Evolutionary conservation across 2,329 filamentous ascomycete species (phyloP).

Genomic region (Boeremia lycopersici): DNA sequence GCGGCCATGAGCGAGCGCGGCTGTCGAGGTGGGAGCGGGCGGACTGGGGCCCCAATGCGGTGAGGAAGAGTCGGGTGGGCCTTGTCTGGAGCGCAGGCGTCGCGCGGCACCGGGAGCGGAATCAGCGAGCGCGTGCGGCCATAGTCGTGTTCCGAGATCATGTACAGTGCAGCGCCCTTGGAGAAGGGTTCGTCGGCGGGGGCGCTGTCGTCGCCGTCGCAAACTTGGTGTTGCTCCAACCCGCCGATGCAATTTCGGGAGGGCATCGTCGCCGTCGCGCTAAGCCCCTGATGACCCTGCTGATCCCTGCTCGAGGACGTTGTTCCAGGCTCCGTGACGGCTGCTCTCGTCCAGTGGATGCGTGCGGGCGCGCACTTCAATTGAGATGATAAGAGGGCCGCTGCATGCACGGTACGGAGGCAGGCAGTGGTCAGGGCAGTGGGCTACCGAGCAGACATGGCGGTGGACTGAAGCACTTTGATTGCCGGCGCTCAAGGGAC

Average conservation of each 20-base stretch:
- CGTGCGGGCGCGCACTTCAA: slow-evolving; percentile 7
- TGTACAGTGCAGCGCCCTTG: slow-evolving; percentile 33
- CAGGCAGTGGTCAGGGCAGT: not conserved
- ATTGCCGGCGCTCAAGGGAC: slow-evolving; percentile 13
- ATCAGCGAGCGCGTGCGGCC: slow-evolving; percentile 41
- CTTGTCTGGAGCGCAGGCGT: slow-evolving; percentile 25
- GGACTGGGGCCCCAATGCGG: slow-evolving; percentile 32
- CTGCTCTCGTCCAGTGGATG: slow-evolving; percentile 10
- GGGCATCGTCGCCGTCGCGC: slow-evolving; percentile 19
- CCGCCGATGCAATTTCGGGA: slow-evolving; percentile 39
- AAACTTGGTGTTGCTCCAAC: slow-evolving; percentile 18
- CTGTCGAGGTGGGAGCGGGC: slow-evolving; percentile 21
- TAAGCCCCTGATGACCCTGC: slow-evolving; percentile 41
- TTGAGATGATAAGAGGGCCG: slow-evolving; percentile 17
- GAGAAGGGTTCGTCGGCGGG: slow-evolving; percentile 21
- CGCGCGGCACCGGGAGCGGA: slow-evolving; percentile 31
- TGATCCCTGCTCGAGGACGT: slow-evolving; percentile 18
- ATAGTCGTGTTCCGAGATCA: slow-evolving; percentile 46
- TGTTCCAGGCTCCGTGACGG: slow-evolving; percentile 14
- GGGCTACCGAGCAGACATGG: slow-evolving; percentile 4
- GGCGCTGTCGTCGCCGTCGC: slow-evolving; percentile 18
- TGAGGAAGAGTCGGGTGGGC: slow-evolving; percentile 17
- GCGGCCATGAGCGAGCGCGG: slow-evolving; percentile 48
- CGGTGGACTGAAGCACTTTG: slow-evolving; percentile 16
- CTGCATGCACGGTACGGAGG: slow-evolving; percentile 14